Conservation (phyloP, 768 basidiomycete genomes). For the Clitopilus hobsonii region DNA sequence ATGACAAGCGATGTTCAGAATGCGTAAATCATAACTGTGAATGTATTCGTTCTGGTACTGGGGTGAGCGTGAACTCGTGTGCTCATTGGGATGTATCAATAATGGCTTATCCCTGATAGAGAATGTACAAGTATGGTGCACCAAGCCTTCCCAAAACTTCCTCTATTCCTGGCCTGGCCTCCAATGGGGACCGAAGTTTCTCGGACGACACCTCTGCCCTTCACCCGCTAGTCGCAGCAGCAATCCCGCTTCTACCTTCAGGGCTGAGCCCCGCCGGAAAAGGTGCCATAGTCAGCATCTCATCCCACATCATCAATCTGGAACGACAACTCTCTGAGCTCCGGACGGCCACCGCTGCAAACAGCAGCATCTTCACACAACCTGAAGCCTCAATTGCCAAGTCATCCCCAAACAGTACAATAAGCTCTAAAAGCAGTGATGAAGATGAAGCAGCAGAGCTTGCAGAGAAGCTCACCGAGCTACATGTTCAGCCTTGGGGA, state of each 20-base stretch:
- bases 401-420: not conserved
- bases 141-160: slow-evolving; percentile 9
- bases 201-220: slow-evolving; percentile 24
- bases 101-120: too few species aligned
- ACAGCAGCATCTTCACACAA: too few species aligned
- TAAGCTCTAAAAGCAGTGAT: not conserved
- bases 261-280: not conserved
- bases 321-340: not conserved
- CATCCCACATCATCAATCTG: not conserved
- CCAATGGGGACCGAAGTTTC: too few species aligned
- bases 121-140: too few species aligned
- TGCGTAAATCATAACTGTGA: slow-evolving; percentile 42
- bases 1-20: slow-evolving; percentile 55
- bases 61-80: slow-evolving; percentile 31
- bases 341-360: not conserved
- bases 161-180: not conserved
- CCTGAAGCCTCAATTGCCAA: too few species aligned
- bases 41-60: slow-evolving; percentile 55
- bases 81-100: too few species aligned
- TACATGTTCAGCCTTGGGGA: not conserved
- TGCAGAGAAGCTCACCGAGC: not conserved
- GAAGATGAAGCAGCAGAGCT: not conserved
- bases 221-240: not conserved
- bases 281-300: not conserved
- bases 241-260: not conserved